Conservation (phyloP, 2,329 filamentous ascomycete genomes). For the Fusarium sp. region DNA sequence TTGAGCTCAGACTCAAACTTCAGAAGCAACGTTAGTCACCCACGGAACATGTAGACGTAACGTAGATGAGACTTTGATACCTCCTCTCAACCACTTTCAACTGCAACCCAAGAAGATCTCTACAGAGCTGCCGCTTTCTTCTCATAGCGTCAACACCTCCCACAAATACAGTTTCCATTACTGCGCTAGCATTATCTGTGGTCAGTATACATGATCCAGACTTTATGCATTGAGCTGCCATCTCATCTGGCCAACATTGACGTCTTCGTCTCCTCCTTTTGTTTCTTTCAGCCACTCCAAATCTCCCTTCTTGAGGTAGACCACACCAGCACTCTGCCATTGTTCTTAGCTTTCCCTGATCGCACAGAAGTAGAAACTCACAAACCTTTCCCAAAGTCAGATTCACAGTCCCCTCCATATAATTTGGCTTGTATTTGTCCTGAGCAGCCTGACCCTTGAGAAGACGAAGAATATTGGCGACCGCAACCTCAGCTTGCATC, state of each 20-base stretch:
- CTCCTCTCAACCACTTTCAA: too few species aligned
- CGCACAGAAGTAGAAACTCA: fast-evolving
- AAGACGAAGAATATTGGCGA: slow-evolving; percentile 2
- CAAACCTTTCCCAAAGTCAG: slow-evolving; percentile 26
- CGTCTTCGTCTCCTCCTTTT: neutral
- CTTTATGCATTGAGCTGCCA: neutral
- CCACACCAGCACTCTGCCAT: neutral
- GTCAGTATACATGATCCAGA: too few species aligned
- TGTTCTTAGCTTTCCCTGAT: fast-evolving
- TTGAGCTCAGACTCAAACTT: too few species aligned
- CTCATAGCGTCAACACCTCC: too few species aligned
- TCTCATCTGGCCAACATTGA: slow-evolving; percentile 7
- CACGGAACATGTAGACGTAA: too few species aligned
- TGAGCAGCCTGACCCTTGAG: neutral
- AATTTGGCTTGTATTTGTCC: neutral
- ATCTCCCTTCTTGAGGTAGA: slow-evolving; percentile 11
- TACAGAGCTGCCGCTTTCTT: too few species aligned
- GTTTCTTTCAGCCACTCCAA: slow-evolving; percentile 9
- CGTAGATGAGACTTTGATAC: too few species aligned
- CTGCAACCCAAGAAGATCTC: too few species aligned
- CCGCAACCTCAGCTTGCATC: slow-evolving; percentile 15
- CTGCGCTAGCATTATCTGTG: too few species aligned
- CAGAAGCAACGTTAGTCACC: too few species aligned
- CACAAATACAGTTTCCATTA: too few species aligned
- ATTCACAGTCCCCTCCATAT: slow-evolving; percentile 12